Evolutionary conservation across 148 eudicot species (phyloP).

Genomic region (Hydrangea macrophylla): DNA sequence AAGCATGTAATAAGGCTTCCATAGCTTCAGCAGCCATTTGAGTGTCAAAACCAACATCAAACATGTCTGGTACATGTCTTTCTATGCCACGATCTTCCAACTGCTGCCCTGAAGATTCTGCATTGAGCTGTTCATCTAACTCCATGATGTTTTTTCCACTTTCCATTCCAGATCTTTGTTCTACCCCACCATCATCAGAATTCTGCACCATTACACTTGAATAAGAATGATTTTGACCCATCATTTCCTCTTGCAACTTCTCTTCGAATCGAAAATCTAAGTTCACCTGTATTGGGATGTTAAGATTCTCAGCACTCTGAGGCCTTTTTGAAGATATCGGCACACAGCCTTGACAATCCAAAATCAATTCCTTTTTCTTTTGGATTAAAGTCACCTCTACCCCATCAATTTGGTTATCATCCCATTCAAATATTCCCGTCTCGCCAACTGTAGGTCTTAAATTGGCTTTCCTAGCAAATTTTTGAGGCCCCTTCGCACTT

Average conservation of each 20-base stretch:
- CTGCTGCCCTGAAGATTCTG: constrained; percentile 20
- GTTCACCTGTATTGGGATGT: constrained; percentile 18
- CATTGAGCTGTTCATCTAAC: constrained; percentile 24
- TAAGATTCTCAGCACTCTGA: constrained; percentile 14
- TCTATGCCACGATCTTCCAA: constrained; percentile 14
- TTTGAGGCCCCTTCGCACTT: constrained; percentile 42
- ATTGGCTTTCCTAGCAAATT: constrained; percentile 41
- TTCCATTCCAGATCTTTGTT: constrained; percentile 19
- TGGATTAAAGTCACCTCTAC: constrained; percentile 12
- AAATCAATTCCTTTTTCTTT: constrained; percentile 15
- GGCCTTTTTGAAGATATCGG: constrained; percentile 21
- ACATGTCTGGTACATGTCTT: constrained; percentile 22
- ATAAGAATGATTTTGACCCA: constrained; percentile 10
- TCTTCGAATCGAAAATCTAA: constrained; percentile 13
- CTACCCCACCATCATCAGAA: constrained; percentile 12
- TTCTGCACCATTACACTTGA: constrained; percentile 12
- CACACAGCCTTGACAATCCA: constrained; percentile 9
- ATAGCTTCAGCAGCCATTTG: constrained; percentile 82
- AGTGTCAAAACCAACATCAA: constrained; percentile 59
- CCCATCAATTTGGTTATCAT: constrained; percentile 22
- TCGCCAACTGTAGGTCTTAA: constrained; percentile 16
- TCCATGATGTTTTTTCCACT: constrained; percentile 15
- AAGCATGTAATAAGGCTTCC: constrained; percentile 47
- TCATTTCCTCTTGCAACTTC: constrained; percentile 4
- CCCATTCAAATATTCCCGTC: constrained; percentile 51